Evolutionary conservation across 2,329 filamentous ascomycete species (phyloP).

Genomic region (Phyllachora maydis): DNA sequence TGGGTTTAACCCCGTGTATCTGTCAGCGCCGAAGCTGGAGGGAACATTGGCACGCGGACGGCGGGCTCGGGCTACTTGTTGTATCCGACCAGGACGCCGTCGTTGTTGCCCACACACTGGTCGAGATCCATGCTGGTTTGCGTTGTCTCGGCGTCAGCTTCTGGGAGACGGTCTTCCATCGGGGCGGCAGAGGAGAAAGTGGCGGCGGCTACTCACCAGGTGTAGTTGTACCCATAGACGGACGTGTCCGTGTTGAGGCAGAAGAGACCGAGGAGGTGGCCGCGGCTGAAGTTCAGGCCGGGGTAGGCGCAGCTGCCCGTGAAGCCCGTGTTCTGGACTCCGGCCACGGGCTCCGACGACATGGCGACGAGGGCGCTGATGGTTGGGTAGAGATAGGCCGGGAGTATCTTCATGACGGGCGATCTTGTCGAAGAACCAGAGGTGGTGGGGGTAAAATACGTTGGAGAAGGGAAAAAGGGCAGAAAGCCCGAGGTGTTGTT

Average conservation of each 20-base stretch:
- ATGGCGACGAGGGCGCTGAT: not conserved
- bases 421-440: not conserved
- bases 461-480: no score
- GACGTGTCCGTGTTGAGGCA: constrained; percentile 15
- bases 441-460: not conserved
- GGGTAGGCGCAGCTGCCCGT: constrained; percentile 14
- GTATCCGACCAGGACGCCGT: constrained; percentile 6
- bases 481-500: no score
- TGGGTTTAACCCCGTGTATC: not conserved
- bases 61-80: constrained; percentile 3
- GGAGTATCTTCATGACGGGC: not conserved
- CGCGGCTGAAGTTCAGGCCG: constrained; percentile 11
- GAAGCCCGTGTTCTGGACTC: constrained; percentile 7
- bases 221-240: constrained; percentile 16
- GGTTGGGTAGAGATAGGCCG: constrained; percentile 1
- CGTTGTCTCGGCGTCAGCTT: constrained; percentile 1
- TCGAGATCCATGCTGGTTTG: constrained; percentile 15
- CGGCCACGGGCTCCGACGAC: not conserved
- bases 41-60: no score
- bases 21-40: not conserved
- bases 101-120: constrained; percentile 9
- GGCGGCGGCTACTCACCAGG: constrained; percentile 16
- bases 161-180: not conserved
- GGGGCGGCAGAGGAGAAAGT: not conserved
- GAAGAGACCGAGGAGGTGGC: constrained; percentile 15